Base-by-base conservation (phyloP, 1,284 basidiomycete species). In the Ceratobasidium papillatum region DNA sequence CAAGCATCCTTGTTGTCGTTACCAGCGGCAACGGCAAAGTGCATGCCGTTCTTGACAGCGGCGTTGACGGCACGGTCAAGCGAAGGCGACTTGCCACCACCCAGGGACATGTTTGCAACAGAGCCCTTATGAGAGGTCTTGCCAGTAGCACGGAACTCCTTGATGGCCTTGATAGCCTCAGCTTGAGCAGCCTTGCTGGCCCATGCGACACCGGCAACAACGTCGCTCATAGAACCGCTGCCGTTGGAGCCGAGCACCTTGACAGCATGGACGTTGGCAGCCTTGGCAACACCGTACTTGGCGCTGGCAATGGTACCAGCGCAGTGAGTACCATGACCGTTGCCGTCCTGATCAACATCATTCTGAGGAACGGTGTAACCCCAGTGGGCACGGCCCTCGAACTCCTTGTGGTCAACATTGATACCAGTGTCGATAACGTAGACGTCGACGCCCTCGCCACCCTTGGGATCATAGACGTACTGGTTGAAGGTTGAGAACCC, bases 371-470 rank as follows among this genome's bases (percentile, higher is more conserved):
- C 85, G 38, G 86, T 87, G 81, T 85, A 84, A 75, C 86, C 86
- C 86, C 86, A 87, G 77, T 77, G 77, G 78, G 88, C 88, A 59
- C 88, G 84, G 38, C 88, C 87, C 79, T 87, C 84, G 77, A 89
- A 86, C 80, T 88, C 87, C 77, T 84, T 84, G 81, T 89, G 88
- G 74, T 86, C 81, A 75, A 87, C 83, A 82, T 88, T 87, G 83
- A 89, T 85, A 79, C 88, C 85, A 27, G 85, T 85, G 80, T 87
- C 86, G 65, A 87, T 84, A 52, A 88, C 83, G 80, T 89, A 90
- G 69, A 94, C 96, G 76, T 95, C 94, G 38, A 99, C 96, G 79
- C 97, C 97, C 73, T 94, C 90, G 74, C 97, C 98, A 56, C 91
- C 95, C 8, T 86, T 75, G 1, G 82, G 41, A 76, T 95, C 87